Evolutionary conservation across 1,284 basidiomycete species (phyloP).

Genomic region (Pisolithus thermaeus): DNA sequence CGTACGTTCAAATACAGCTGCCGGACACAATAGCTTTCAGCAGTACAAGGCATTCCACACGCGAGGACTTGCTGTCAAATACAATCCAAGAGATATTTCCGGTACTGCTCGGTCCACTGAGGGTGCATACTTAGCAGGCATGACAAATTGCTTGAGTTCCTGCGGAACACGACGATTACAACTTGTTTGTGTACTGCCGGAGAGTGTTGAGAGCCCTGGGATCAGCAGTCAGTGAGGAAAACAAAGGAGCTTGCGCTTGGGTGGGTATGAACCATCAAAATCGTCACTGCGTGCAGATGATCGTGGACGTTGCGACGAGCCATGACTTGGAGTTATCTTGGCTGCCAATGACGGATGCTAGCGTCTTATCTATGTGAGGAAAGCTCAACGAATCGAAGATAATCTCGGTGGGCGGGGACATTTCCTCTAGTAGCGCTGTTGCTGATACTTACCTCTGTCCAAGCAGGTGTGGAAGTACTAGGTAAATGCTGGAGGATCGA

Average conservation of each 20-base stretch:
- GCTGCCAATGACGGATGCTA: background rate
- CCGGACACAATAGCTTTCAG: slow-evolving; percentile 5
- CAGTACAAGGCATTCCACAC: background rate
- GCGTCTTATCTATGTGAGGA: background rate
- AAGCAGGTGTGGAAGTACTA: background rate
- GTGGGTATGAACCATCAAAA: no score
- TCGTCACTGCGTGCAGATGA: no score
- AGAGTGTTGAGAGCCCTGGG: no score
- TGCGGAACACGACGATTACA: background rate
- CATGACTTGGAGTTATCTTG: background rate
- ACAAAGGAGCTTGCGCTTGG: no score
- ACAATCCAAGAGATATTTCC: slow-evolving; percentile 26
- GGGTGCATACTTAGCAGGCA: background rate
- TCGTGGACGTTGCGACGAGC: background rate
- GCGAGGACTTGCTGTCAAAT: slow-evolving; percentile 21
- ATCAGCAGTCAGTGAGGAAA: no score
- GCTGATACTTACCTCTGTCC: background rate
- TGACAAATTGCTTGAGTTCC: background rate
- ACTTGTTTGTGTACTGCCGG: no score
- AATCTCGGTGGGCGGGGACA: slow-evolving; percentile 15
- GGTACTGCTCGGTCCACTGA: slow-evolving; percentile 21
- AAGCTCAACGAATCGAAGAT: slow-evolving; percentile 7
- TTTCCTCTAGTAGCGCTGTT: slow-evolving; percentile 5
- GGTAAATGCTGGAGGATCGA: background rate
- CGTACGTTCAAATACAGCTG: slow-evolving; percentile 20